Evolutionary conservation across 2,329 filamentous ascomycete species (phyloP).

Genomic region (Pseudogymnoascus sp.): DNA sequence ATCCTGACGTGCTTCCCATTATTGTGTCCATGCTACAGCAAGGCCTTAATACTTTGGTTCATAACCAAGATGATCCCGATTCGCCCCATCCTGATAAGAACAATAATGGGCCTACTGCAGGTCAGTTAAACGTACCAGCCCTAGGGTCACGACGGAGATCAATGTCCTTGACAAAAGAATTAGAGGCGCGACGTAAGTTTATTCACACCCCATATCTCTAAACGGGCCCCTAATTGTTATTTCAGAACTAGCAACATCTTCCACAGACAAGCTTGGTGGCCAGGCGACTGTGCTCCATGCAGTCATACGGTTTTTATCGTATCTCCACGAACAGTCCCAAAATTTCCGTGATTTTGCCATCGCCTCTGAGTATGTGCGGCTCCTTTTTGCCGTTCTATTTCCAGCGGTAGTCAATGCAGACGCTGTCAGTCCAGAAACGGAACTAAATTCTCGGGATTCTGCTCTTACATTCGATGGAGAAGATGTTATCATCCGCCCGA

Average conservation of each 20-base stretch:
- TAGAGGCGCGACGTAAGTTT: slow-evolving; percentile 45
- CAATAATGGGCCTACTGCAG: slow-evolving; percentile 17
- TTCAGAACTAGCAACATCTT: slow-evolving; percentile 32
- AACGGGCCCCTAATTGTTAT: slow-evolving; percentile 4
- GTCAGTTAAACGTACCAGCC: slow-evolving; percentile 19
- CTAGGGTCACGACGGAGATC: slow-evolving; percentile 37
- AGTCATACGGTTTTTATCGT: slow-evolving; percentile 69
- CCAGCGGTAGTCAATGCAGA: slow-evolving; percentile 84
- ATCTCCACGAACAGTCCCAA: slow-evolving; percentile 67
- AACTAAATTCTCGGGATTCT: slow-evolving; percentile 77
- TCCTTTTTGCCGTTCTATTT: slow-evolving; percentile 73
- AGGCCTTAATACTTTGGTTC: slow-evolving; percentile 64
- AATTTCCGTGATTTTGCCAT: slow-evolving; percentile 77
- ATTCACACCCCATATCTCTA: neutral
- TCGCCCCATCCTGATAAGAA: slow-evolving; percentile 35
- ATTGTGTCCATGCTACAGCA: slow-evolving; percentile 82
- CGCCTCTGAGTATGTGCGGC: slow-evolving; percentile 71
- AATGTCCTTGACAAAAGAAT: slow-evolving; percentile 57
- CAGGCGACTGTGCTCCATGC: slow-evolving; percentile 64
- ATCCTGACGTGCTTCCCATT: slow-evolving; percentile 70
- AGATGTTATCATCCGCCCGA: slow-evolving; percentile 67
- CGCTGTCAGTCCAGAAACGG: slow-evolving; percentile 71
- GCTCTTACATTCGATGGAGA: slow-evolving; percentile 77
- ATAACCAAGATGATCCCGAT: slow-evolving; percentile 51
- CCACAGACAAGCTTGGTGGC: slow-evolving; percentile 43